Evolutionary conservation across 225 moss, liverwort and hornwort genomes (phyloP).

Genomic region (Polytrichum commune): DNA sequence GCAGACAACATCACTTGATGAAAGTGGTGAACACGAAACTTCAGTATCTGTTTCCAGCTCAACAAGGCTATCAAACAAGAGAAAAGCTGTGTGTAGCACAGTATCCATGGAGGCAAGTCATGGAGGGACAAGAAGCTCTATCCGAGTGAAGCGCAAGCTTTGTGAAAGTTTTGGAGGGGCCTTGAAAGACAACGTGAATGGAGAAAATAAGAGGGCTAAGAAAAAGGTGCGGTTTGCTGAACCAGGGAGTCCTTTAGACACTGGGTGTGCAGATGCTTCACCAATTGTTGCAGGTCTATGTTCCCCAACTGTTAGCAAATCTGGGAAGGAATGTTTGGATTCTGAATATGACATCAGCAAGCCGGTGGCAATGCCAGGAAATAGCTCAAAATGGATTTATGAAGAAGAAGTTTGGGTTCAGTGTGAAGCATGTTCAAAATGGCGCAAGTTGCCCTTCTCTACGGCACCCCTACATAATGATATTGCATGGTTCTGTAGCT

Average conservation of each 20-base stretch:
- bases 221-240: constrained; percentile 17
- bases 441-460: constrained; percentile 79
- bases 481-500: constrained; percentile 93
- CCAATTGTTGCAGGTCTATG: constrained; percentile 11
- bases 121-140: constrained; percentile 41
- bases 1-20: constrained; percentile 7
- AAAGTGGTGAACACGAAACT: constrained; percentile 13
- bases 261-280: constrained; percentile 10
- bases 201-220: constrained; percentile 22
- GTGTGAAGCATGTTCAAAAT: constrained; percentile 96
- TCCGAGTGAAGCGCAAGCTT: constrained; percentile 78
- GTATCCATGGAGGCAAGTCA: constrained; percentile 26
- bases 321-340: constrained; percentile 2
- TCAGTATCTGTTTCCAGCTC: constrained; percentile 22
- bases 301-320: not conserved
- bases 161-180: constrained; percentile 51
- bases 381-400: constrained; percentile 23
- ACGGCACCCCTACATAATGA: constrained; percentile 53
- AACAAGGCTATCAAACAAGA: constrained; percentile 29
- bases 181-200: constrained; percentile 5
- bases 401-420: constrained; percentile 83
- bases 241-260: not conserved
- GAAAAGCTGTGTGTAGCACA: constrained; percentile 10
- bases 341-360: constrained; percentile 11
- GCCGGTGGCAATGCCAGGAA: constrained; percentile 8